Percentiles rank a stretch among this genome's conserved stretches.
Conservation (phyloP, 805 yeast species). For the Hanseniaspora valbyensis region DNA sequence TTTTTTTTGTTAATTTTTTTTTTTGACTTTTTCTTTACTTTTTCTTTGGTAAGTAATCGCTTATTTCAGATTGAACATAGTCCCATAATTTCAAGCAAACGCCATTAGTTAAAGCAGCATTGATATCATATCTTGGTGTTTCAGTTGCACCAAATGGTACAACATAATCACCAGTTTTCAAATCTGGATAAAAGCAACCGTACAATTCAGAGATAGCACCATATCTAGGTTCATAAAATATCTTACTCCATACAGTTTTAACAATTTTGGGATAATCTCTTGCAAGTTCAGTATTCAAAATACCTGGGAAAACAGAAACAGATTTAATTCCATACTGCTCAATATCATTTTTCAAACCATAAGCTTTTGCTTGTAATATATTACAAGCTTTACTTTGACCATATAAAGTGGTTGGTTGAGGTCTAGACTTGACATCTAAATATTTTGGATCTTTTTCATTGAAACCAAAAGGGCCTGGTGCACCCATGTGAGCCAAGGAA, state of each 20-base stretch:
- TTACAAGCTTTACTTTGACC: constrained; percentile 35
- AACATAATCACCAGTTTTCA: constrained; percentile 30
- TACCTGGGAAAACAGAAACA: constrained; percentile 32
- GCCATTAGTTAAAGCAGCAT: constrained; percentile 24
- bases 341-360: constrained; percentile 26
- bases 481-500: constrained; percentile 28
- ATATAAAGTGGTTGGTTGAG: constrained; percentile 22
- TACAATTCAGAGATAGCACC: constrained; percentile 34
- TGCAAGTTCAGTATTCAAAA: constrained; percentile 27
- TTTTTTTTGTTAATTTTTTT: not conserved
- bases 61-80: constrained; percentile 20
- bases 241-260: constrained; percentile 15
- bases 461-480: constrained; percentile 28
- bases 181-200: constrained; percentile 30
- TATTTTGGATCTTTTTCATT: constrained; percentile 26
- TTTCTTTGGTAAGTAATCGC: constrained; percentile 12
- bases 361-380: constrained; percentile 29
- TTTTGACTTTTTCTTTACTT: too few relatives aligned
- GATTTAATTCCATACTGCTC: constrained; percentile 27
- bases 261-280: constrained; percentile 22
- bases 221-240: constrained; percentile 21
- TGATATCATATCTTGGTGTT: constrained; percentile 25
- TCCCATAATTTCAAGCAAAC: constrained; percentile 26
- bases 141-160: constrained; percentile 30
- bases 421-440: constrained; percentile 20